phyloP scores from a whole-genome alignment of 345 rosid species.

The Lepidium africanum region DNA sequence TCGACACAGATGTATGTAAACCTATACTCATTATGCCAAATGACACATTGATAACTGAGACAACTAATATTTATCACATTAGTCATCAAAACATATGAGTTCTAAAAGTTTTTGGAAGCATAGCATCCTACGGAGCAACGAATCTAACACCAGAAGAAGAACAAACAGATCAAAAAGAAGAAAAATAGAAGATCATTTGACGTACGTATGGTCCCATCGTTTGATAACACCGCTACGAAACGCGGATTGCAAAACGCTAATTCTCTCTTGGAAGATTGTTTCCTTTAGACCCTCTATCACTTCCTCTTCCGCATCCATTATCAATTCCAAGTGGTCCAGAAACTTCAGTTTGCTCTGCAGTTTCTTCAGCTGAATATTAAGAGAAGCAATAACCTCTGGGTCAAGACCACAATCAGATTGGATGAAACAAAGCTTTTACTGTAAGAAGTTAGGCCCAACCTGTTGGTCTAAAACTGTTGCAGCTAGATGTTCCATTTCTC shows the following conservation, averaged over 20 bases:
- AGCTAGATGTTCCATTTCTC: slow-evolving; percentile 57
- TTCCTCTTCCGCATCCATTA: slow-evolving; percentile 69
- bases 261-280: slow-evolving; percentile 35
- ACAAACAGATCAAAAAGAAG: not conserved
- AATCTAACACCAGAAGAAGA: not conserved
- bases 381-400: not conserved
- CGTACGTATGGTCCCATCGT: slow-evolving; percentile 46
- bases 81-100: not conserved
- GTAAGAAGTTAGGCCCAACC: slow-evolving; percentile 27
- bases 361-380: slow-evolving; percentile 54
- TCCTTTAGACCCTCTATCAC: slow-evolving; percentile 51
- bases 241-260: slow-evolving; percentile 39
- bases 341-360: slow-evolving; percentile 57
- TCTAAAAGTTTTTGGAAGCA: not conserved
- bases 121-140: not conserved
- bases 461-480: slow-evolving; percentile 63
- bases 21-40: not conserved
- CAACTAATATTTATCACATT: not conserved
- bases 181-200: slow-evolving; percentile 4
- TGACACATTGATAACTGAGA: not conserved
- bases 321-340: slow-evolving; percentile 54
- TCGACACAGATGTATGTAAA: not conserved
- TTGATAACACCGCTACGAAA: slow-evolving; percentile 42
- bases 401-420: not conserved
- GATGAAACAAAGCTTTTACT: not conserved